phyloP scores from a whole-genome alignment of 495 filamentous ascomycete genomes.

The Aspergillus conjunctus region DNA sequence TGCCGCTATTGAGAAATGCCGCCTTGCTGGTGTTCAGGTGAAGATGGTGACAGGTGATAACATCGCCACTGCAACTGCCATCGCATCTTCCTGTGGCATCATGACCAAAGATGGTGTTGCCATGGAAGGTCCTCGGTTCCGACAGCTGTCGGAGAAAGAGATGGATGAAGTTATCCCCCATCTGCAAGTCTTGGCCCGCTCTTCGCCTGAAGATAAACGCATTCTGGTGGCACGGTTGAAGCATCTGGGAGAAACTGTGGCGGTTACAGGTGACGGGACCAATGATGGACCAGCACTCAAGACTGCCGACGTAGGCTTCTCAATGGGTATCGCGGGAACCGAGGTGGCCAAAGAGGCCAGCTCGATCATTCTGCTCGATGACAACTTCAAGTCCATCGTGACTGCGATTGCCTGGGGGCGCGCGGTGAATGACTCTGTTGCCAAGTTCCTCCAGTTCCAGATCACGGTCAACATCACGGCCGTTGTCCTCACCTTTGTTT shows the following conservation, averaged over 20 bases:
- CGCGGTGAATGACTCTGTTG: conserved; percentile 86
- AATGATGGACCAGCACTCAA: conserved; percentile 88
- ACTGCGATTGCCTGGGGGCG: conserved; percentile 90
- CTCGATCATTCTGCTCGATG: conserved; percentile 88
- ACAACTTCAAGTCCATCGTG: conserved; percentile 87
- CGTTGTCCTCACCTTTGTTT: conserved; percentile 79
- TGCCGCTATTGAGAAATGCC: conserved; percentile 72
- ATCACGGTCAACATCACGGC: conserved; percentile 91
- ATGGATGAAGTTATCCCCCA: conserved; percentile 73
- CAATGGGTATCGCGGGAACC: conserved; percentile 89
- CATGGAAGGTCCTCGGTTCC: conserved; percentile 85
- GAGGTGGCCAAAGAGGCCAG: conserved; percentile 95
- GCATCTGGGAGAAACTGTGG: conserved; percentile 75
- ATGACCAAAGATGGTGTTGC: conserved; percentile 70
- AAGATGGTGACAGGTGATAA: conserved; percentile 94
- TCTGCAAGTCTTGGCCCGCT: conserved; percentile 82
- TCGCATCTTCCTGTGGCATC: conserved; percentile 83
- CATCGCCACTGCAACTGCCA: conserved; percentile 76
- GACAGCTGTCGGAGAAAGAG: conserved; percentile 68
- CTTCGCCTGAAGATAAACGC: conserved; percentile 85
- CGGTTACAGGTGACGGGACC: conserved; percentile 86
- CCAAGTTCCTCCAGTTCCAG: conserved; percentile 91
- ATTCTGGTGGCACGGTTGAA: conserved; percentile 76
- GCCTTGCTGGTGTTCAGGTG: conserved; percentile 76
- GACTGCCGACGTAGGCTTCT: conserved; percentile 86